These are phyloP conservation scores for Grosmannia huntii DNA, from an alignment of 2,329 filamentous ascomycete genomes.

Conservation along the genomic window DNA sequence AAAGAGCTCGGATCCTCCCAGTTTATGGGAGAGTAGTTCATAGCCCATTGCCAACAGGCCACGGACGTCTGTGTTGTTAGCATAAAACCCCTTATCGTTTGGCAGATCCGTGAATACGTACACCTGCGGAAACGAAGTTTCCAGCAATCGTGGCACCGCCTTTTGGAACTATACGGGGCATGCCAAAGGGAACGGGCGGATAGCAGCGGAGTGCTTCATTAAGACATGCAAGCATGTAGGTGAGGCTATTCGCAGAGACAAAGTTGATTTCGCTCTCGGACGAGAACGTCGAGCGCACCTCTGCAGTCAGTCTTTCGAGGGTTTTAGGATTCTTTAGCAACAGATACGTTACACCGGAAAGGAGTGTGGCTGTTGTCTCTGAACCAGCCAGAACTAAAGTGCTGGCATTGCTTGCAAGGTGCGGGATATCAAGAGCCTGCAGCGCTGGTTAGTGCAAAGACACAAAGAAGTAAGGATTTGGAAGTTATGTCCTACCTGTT, in stretches of 20 bases:
- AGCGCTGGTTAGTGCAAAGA: not conserved
- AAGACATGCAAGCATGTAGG: slow-evolving; percentile 10
- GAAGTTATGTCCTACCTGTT: not conserved
- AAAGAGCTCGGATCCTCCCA: slow-evolving; percentile 21
- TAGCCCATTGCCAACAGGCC: slow-evolving; percentile 13
- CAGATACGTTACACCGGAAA: slow-evolving; percentile 17
- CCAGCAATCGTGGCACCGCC: slow-evolving; percentile 20
- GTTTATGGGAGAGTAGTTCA: slow-evolving; percentile 23
- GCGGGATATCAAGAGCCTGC: not conserved
- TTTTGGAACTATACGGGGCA: slow-evolving; percentile 4
- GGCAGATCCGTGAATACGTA: slow-evolving; percentile 19
- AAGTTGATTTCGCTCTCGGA: slow-evolving; percentile 15
- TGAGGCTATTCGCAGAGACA: slow-evolving; percentile 2
- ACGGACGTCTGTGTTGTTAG: slow-evolving; percentile 21
- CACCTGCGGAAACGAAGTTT: slow-evolving; percentile 19
- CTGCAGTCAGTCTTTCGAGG: slow-evolving; percentile 13
- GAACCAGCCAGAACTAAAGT: slow-evolving; percentile 23
- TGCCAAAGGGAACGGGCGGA: slow-evolving; percentile 10
- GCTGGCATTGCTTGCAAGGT: not conserved
- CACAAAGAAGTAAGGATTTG: not conserved
- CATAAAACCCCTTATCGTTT: slow-evolving; percentile 18
- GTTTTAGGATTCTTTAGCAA: slow-evolving; percentile 15
- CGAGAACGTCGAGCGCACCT: slow-evolving; percentile 17
- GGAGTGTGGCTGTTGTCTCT: slow-evolving; percentile 34
- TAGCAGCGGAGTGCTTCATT: slow-evolving; percentile 10